A percentile compares a stretch with the other conserved stretches of the same genome.
Conservation (phyloP, 2,329 filamentous ascomycete genomes). For the Eutypella sp. region DNA sequence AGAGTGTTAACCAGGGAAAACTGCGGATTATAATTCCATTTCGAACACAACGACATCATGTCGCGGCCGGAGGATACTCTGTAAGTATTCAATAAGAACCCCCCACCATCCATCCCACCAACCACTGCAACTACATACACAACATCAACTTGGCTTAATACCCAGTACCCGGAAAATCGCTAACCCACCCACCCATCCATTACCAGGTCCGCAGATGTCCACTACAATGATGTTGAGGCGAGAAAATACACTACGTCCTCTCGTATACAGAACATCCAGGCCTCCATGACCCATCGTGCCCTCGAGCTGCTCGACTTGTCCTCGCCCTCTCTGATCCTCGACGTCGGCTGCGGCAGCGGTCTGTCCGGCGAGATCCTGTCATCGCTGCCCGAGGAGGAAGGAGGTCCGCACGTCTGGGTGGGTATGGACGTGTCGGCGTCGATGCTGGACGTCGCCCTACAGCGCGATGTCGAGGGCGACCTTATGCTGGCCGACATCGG, state of each 20-base stretch:
- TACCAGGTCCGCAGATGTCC: constrained; percentile 82
- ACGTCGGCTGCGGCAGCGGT: constrained; percentile 93
- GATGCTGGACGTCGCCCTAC: constrained; percentile 95
- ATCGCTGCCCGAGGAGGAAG: constrained; percentile 60
- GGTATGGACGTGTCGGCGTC: constrained; percentile 91
- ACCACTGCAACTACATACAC: constrained; percentile 3
- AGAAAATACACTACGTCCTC: constrained; percentile 97
- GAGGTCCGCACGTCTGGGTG: constrained; percentile 90
- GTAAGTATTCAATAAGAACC: constrained; percentile 50
- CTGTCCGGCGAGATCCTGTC: constrained; percentile 92
- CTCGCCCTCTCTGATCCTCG: constrained; percentile 81
- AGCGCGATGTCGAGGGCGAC: constrained; percentile 88
- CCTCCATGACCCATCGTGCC: constrained; percentile 88
- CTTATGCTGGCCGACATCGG: constrained; percentile 93
- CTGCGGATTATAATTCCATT: too few species aligned
- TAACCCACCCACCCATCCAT: constrained; percentile 17
- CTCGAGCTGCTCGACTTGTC: constrained; percentile 83
- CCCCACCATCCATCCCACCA: not conserved
- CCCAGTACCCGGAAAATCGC: constrained; percentile 10
- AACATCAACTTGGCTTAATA: constrained; percentile 5
- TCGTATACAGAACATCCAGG: constrained; percentile 92
- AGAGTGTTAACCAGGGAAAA: too few species aligned
- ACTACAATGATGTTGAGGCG: constrained; percentile 94
- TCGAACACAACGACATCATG: constrained; percentile 55
- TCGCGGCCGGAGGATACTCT: constrained; percentile 95